These are phyloP conservation scores for Coccinonectria pachysandricola DNA, from an alignment of 2,329 filamentous ascomycete genomes.

Conservation along the genomic window DNA sequence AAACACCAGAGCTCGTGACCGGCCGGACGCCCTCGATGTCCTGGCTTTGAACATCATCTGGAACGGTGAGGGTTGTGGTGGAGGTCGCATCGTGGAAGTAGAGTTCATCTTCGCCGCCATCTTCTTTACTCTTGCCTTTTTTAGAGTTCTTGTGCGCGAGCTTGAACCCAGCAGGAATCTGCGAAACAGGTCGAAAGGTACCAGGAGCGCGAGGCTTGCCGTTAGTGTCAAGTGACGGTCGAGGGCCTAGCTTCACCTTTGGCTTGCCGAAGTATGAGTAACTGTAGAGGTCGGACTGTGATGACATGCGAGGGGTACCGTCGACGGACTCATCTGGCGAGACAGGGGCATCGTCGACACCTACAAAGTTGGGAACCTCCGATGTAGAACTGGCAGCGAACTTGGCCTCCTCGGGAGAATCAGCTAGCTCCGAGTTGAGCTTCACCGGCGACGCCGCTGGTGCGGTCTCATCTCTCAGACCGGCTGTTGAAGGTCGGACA, in stretches of 20 bases:
- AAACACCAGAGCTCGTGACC: conserved; percentile 34
- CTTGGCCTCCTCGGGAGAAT: conserved; percentile 37
- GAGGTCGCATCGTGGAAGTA: conserved; percentile 27
- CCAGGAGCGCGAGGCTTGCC: conserved; percentile 51
- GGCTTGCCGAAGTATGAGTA: conserved; percentile 49
- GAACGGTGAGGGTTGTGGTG: conserved; percentile 24
- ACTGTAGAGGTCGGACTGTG: conserved; percentile 41
- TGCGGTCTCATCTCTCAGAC: conserved; percentile 19
- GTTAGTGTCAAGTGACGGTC: conserved; percentile 61
- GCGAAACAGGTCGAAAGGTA: conserved; percentile 61
- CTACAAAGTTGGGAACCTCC: conserved; percentile 43
- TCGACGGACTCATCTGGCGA: conserved; percentile 37
- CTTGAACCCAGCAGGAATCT: conserved; percentile 73
- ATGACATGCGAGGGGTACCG: conserved; percentile 36
- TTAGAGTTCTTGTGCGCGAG: conserved; percentile 49
- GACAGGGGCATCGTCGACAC: conserved; percentile 32
- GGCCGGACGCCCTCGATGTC: conserved; percentile 23
- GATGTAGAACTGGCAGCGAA: conserved; percentile 36
- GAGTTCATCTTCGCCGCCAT: conserved; percentile 20
- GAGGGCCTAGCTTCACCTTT: conserved; percentile 82
- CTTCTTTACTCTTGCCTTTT: conserved; percentile 28
- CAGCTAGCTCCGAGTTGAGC: conserved; percentile 42
- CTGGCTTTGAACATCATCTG: conserved; percentile 20
- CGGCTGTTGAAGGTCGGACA: conserved; percentile 16
- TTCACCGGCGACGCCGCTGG: conserved; percentile 29